Evolutionary conservation across 805 yeast species (phyloP).

Genomic region (Cyberlindnera amylophila): DNA sequence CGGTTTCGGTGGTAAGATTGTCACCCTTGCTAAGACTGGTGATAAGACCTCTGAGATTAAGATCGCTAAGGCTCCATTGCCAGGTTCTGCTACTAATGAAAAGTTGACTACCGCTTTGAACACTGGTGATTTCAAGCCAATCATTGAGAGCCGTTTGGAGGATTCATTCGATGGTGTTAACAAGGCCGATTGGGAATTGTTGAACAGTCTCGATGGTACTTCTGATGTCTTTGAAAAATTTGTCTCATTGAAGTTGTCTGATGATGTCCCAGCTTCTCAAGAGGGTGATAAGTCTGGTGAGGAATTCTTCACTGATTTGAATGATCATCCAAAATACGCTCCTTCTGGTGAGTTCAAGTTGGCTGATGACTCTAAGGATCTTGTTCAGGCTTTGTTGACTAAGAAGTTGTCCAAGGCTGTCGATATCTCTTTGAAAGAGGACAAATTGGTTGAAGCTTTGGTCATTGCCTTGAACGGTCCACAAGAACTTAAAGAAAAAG

Average conservation of each 20-base stretch:
- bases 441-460: constrained; percentile 72
- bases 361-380: constrained; percentile 38
- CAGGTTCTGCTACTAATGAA: constrained; percentile 35
- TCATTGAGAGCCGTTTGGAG: constrained; percentile 52
- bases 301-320: constrained; percentile 35
- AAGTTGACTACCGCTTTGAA: constrained; percentile 55
- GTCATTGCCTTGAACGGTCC: constrained; percentile 70
- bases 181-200: constrained; percentile 62
- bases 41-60: constrained; percentile 38
- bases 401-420: constrained; percentile 70
- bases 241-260: constrained; percentile 33
- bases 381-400: constrained; percentile 49
- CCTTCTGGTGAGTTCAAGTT: constrained; percentile 55
- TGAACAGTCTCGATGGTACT: constrained; percentile 54
- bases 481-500: constrained; percentile 60
- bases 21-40: constrained; percentile 44
- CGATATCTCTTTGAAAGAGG: constrained; percentile 57
- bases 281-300: constrained; percentile 29
- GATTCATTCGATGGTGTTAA: constrained; percentile 36
- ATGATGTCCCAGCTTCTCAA: constrained; percentile 25
- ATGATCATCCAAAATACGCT: constrained; percentile 27
- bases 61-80: constrained; percentile 37
- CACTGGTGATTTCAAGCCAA: constrained; percentile 46
- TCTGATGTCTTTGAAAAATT: constrained; percentile 44
- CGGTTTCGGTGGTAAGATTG: constrained; percentile 93